A percentile compares a stretch with the other conserved stretches of the same genome.
phyloP scores from a whole-genome alignment of 192 early-diverging fungal species.

The Podila minutissima region DNA sequence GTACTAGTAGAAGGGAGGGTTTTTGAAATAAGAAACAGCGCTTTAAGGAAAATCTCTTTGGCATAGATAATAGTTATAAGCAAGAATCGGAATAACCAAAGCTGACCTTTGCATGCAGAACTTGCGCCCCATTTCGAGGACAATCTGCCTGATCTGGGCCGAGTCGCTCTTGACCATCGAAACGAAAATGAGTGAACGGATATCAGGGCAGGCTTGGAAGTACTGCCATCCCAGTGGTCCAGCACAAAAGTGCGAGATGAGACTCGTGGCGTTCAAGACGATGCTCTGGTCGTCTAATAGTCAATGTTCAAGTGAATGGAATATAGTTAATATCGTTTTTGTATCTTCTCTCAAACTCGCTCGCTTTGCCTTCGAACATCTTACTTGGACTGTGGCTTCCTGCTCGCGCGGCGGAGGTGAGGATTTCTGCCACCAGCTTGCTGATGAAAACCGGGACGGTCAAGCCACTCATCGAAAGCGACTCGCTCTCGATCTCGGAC shows the following conservation, averaged over 20 bases:
- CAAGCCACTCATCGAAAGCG: conserved; percentile 4
- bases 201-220: conserved; percentile 30
- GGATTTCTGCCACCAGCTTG: conserved; percentile 34
- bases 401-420: conserved; percentile 33
- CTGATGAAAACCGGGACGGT: conserved; percentile 33
- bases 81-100: not conserved
- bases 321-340: not conserved
- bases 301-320: not conserved
- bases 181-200: conserved; percentile 37
- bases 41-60: no score
- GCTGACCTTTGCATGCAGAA: conserved; percentile 27
- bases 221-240: conserved; percentile 38
- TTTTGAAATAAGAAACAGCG: no score
- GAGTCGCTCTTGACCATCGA: conserved; percentile 50
- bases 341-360: not conserved
- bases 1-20: not conserved
- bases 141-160: conserved; percentile 41
- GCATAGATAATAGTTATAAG: no score
- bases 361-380: not conserved
- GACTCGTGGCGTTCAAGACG: conserved; percentile 40
- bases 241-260: conserved; percentile 42
- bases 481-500: conserved; percentile 7
- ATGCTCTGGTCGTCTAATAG: conserved; percentile 42
- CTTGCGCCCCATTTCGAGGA: conserved; percentile 38
- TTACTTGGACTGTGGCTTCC: conserved; percentile 21